Conservation (phyloP, 805 yeast genomes). For the Saccharomycopsis fermentans region DNA sequence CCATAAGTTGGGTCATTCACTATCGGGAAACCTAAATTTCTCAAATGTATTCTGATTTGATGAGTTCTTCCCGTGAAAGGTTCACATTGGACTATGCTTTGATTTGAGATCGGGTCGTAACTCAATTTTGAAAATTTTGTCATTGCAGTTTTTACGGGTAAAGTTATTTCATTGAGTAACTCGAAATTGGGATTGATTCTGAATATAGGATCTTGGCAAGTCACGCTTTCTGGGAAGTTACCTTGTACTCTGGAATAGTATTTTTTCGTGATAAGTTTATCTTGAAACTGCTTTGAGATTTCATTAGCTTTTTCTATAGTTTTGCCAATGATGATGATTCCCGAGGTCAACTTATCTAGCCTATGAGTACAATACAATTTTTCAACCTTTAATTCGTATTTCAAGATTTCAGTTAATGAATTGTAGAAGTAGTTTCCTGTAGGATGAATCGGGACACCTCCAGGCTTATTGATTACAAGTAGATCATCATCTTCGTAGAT, state of each 20-base stretch:
- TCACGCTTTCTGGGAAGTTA: conserved; percentile 53
- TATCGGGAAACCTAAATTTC: conserved; percentile 80
- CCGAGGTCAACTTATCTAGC: conserved; percentile 77
- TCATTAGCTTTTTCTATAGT: conserved; percentile 66
- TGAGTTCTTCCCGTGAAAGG: conserved; percentile 94
- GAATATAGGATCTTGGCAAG: conserved; percentile 54
- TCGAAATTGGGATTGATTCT: conserved; percentile 45
- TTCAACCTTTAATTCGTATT: conserved; percentile 47
- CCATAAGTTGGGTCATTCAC: conserved; percentile 82
- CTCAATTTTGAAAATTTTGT: conserved; percentile 61
- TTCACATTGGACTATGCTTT: conserved; percentile 66
- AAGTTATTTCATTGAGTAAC: conserved; percentile 26
- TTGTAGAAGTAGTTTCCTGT: conserved; percentile 75
- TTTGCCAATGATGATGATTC: conserved; percentile 83
- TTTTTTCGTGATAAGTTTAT: conserved; percentile 65
- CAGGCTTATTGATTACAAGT: conserved; percentile 83
- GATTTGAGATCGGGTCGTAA: conserved; percentile 49
- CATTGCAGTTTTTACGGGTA: conserved; percentile 47
- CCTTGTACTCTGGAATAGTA: conserved; percentile 87
- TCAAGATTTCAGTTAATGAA: conserved; percentile 67
- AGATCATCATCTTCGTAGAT: conserved; percentile 67
- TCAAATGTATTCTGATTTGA: conserved; percentile 89
- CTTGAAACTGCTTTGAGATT: conserved; percentile 51
- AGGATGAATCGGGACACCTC: conserved; percentile 94
- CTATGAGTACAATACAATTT: conserved; percentile 28